phyloP scores from a whole-genome alignment of 192 early-diverging fungal genomes.

The Coemansia sp. region DNA sequence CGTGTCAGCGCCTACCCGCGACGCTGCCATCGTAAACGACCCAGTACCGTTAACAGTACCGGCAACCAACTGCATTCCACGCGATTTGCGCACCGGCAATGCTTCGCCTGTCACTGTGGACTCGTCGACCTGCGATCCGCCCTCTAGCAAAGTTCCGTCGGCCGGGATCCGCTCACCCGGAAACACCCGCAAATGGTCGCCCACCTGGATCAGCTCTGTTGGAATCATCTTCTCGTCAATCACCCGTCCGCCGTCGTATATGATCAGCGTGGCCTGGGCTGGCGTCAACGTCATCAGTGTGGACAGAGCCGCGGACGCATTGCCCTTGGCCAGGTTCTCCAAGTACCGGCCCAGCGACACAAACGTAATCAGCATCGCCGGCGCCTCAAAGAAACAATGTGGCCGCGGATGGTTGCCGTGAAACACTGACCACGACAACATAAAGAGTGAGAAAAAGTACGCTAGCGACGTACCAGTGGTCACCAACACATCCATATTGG shows the following conservation, averaged over 20 bases:
- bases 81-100: slow-evolving; percentile 69
- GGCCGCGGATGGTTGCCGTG: slow-evolving; percentile 57
- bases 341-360: slow-evolving; percentile 89
- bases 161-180: slow-evolving; percentile 93
- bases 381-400: slow-evolving; percentile 93
- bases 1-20: slow-evolving; percentile 87
- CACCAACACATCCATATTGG: slow-evolving; percentile 97
- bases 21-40: slow-evolving; percentile 78
- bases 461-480: slow-evolving; percentile 82
- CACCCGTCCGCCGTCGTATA: slow-evolving; percentile 29
- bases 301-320: slow-evolving; percentile 84
- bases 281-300: slow-evolving; percentile 89
- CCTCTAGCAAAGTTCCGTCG: slow-evolving; percentile 78
- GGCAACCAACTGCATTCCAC: slow-evolving; percentile 72
- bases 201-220: slow-evolving; percentile 80
- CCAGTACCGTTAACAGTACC: slow-evolving; percentile 96
- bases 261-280: slow-evolving; percentile 64
- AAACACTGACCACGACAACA: slow-evolving; percentile 68
- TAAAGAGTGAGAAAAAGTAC: slow-evolving; percentile 78
- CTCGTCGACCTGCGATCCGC: slow-evolving; percentile 84
- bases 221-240: slow-evolving; percentile 71
- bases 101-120: slow-evolving; percentile 96
- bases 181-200: slow-evolving; percentile 83
- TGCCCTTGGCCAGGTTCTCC: slow-evolving; percentile 93
- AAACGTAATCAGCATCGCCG: slow-evolving; percentile 89